phyloP scores from a whole-genome alignment of 352 stramenopile species.

The Salisapilia sapeloensis region DNA sequence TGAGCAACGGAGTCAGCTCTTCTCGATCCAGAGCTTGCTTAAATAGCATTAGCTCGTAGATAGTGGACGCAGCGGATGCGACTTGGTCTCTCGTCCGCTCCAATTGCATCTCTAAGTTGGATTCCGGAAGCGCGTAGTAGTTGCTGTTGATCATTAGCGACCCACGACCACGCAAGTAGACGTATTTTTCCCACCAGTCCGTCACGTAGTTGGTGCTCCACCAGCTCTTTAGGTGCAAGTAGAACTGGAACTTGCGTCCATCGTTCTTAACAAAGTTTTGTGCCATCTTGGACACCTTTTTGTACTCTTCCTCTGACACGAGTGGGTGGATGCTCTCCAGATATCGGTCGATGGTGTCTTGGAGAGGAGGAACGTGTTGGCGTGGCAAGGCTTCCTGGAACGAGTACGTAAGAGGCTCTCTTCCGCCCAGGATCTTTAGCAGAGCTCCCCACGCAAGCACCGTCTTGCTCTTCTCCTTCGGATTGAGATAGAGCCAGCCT shows the following conservation, averaged over 20 bases:
- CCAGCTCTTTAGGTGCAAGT: constrained; percentile 83
- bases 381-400: constrained; percentile 85
- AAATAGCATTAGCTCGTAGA: constrained; percentile 75
- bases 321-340: constrained; percentile 87
- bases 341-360: constrained; percentile 86
- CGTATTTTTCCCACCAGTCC: constrained; percentile 85
- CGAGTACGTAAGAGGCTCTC: constrained; percentile 74
- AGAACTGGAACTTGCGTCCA: constrained; percentile 81
- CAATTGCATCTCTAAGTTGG: constrained; percentile 40
- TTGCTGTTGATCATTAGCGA: constrained; percentile 87
- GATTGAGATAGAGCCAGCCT: constrained; percentile 71
- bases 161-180: constrained; percentile 75
- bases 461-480: constrained; percentile 41
- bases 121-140: constrained; percentile 73
- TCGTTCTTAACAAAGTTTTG: constrained; percentile 77
- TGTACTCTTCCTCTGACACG: constrained; percentile 75
- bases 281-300: constrained; percentile 67
- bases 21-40: constrained; percentile 78
- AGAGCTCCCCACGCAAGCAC: constrained; percentile 56
- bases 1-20: constrained; percentile 57
- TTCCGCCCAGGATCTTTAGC: constrained; percentile 71
- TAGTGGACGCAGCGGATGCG: constrained; percentile 41
- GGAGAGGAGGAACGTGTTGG: constrained; percentile 85
- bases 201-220: constrained; percentile 82
- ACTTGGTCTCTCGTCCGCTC: constrained; percentile 43